Evolutionary conservation across 2,329 filamentous ascomycete genomes (phyloP).

Genomic region (Claviceps sp.): DNA sequence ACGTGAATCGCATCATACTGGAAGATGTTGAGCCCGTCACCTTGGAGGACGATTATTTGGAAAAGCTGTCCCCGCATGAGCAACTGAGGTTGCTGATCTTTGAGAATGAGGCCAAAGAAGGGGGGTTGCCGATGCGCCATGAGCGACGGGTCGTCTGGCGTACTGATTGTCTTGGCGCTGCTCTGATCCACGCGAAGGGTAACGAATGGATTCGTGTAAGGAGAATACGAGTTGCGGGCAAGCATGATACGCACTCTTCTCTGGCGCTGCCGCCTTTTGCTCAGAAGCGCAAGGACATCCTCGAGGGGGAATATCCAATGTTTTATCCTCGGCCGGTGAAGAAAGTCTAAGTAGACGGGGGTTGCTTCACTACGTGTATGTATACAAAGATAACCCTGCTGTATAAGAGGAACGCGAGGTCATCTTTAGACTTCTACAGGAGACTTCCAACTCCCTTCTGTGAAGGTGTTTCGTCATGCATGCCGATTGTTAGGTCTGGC

Average conservation of each 20-base stretch:
- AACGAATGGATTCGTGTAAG: slow-evolving; percentile 14
- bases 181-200: not conserved
- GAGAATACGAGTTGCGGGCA: slow-evolving; percentile 21
- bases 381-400: too few species aligned
- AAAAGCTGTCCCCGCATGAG: not conserved
- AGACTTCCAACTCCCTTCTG: too few species aligned
- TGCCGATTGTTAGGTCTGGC: too few species aligned
- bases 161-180: slow-evolving; percentile 5
- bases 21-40: slow-evolving; percentile 17
- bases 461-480: too few species aligned
- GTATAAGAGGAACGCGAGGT: too few species aligned
- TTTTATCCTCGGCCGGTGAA: too few species aligned
- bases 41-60: slow-evolving; percentile 1
- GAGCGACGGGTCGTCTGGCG: not conserved
- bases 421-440: too few species aligned
- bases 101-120: slow-evolving; percentile 2
- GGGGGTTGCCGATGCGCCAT: not conserved
- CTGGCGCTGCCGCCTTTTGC: too few species aligned
- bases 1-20: slow-evolving; percentile 25
- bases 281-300: too few species aligned
- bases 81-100: slow-evolving; percentile 9
- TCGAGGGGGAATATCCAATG: too few species aligned
- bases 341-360: too few species aligned
- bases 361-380: too few species aligned
- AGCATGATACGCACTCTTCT: slow-evolving; percentile 5